Conservation (phyloP, 306 rosid species). For the Vigna trinervia region DNA sequence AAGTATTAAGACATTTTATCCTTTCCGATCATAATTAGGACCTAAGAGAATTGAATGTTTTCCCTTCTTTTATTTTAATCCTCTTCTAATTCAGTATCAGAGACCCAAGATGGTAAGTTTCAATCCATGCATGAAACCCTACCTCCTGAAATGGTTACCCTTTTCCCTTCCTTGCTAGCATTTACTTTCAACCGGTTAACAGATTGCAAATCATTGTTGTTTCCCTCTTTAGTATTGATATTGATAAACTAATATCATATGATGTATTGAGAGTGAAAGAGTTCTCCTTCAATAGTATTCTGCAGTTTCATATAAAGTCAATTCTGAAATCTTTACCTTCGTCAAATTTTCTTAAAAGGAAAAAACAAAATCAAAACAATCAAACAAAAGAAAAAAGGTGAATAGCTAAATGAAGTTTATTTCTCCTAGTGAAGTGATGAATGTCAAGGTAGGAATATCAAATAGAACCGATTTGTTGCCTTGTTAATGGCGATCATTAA, state of each 20-base stretch:
- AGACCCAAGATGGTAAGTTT: not conserved
- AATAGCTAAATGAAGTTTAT: constrained; percentile 12
- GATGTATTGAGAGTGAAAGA: not conserved
- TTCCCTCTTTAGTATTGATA: not conserved
- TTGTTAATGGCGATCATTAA: constrained; percentile 41
- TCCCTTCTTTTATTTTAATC: too few relatives aligned
- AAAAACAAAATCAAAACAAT: not conserved
- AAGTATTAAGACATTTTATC: too few relatives aligned
- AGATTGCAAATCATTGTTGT: not conserved
- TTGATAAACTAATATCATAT: not conserved
- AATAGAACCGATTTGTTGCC: constrained; percentile 26
- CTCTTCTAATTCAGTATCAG: not conserved
- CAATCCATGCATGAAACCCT: not conserved
- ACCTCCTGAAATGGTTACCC: too few relatives aligned
- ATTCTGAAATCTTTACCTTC: not conserved
- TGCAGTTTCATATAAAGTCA: not conserved
- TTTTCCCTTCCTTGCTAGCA: too few relatives aligned
- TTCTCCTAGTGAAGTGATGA: constrained; percentile 14
- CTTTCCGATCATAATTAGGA: too few relatives aligned
- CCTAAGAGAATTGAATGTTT: too few relatives aligned
- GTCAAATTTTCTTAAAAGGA: not conserved
- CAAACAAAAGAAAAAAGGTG: not conserved
- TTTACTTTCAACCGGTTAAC: not conserved
- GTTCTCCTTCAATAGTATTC: not conserved
- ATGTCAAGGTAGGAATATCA: constrained; percentile 27